Base-by-base conservation (phyloP, 2,329 filamentous ascomycete genomes). In the Ceratocystis destructans region DNA sequence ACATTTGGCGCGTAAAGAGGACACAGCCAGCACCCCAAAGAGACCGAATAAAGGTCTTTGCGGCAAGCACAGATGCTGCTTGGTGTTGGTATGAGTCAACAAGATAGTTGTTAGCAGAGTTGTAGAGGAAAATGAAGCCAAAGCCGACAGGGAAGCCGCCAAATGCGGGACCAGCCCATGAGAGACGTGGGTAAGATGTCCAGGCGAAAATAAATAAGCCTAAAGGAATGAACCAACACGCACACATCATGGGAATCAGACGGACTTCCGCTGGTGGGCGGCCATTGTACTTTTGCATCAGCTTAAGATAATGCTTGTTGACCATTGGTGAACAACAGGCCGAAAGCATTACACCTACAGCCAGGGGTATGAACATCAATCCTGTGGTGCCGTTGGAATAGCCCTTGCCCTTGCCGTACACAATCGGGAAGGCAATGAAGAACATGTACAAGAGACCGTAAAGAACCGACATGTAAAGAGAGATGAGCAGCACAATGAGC, bases 321-420 rank as follows among this genome's bases (percentile, higher is more conserved):
- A 96, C 84, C 0, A 87, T 70, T 0, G 90, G 87, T 0, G 88
- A 79, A 74, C 84, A 89, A 12, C 76, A 72, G 17, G 89, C 87
- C 0, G 87, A 88, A 53, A 77, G 68, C 1, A 93, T 20, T 17
- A 70, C 89, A 63, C 90, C 90, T 20, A 94, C 77, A 6, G 89
- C 89, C 59, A 94, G 74, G 1, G 89, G 89, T 69, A 94, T 91
- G 75, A 95, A 95, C 87, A 94, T 93, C 7, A 95, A 79, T 61
- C 90, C 90, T 0, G 89, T 91, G 33, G 79, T 86, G 45, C 87
- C 82, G 33, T 89, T 81, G 2, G 80, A 84, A 75, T 87, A 96
- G 1, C 88, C 88, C 76, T 96, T 95, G 68, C 88, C 87, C 74
- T 85, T 79, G 70, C 90, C 82, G 77, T 88, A 96, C 67, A 96